Evolutionary conservation across 2,329 filamentous ascomycete species (phyloP).

Genomic region (Trichoderma cornu-damae): DNA sequence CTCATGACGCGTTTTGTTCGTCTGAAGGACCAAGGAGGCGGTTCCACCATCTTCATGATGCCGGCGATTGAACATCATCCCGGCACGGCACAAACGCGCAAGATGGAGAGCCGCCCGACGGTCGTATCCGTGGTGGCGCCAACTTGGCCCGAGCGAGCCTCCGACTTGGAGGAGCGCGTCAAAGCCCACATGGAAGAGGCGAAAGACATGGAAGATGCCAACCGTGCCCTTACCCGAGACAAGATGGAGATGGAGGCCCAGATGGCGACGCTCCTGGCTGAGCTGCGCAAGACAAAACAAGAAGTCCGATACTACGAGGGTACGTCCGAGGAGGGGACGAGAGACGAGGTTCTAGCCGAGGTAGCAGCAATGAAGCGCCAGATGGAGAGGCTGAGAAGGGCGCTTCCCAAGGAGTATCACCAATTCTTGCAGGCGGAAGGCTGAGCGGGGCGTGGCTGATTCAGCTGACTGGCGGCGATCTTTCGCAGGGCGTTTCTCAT

Average conservation of each 20-base stretch:
- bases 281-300: conserved; percentile 21
- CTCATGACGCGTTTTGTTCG: conserved; percentile 50
- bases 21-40: conserved; percentile 38
- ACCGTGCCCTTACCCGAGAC: conserved; percentile 23
- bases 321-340: conserved; percentile 1
- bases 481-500: no score
- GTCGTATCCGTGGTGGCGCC: conserved; percentile 31
- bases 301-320: conserved; percentile 24
- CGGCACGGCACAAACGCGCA: conserved; percentile 38
- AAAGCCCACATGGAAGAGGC: conserved; percentile 24
- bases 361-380: conserved; percentile 19
- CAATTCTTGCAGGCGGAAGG: neutral
- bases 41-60: conserved; percentile 48
- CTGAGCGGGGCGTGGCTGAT: neutral
- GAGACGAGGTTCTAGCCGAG: conserved; percentile 8
- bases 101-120: conserved; percentile 42
- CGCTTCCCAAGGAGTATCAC: conserved; percentile 17
- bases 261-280: conserved; percentile 23
- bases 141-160: conserved; percentile 32
- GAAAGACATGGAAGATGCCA: conserved; percentile 21
- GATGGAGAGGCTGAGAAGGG: conserved; percentile 20
- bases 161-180: conserved; percentile 28
- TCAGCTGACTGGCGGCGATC: no score
- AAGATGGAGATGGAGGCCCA: conserved; percentile 22
- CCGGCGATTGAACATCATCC: conserved; percentile 47